Percentiles rank a stretch among this genome's conserved stretches.
Conservation (phyloP, 306 rosid species). For the Malus domestica region ASM211411v1 NC_041797.1:15288501-15289000, state of each 20-base stretch:
- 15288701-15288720: too few relatives aligned
- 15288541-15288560: accelerated
- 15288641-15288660: too few relatives aligned
- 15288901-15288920: constrained; percentile 31
- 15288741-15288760: not conserved
- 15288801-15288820: not conserved
- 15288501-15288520: accelerated
- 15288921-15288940: constrained; percentile 48
- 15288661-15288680: too few relatives aligned
- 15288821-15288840: not conserved
- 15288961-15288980: constrained; percentile 27
- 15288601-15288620: too few relatives aligned
- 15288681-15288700: too few relatives aligned
- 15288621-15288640: too few relatives aligned
- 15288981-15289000: not conserved
- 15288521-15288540: accelerated
- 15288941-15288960: constrained; percentile 20
- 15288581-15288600: too few relatives aligned
- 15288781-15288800: not conserved
- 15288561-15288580: accelerated
- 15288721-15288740: not conserved
- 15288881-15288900: constrained; percentile 14
- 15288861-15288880: not conserved
- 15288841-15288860: not conserved
- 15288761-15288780: not conserved